These are phyloP conservation scores for Paramecium biaurelia DNA, from an alignment of 73 alveolate genomes.

Conservation along the genomic window DNA sequence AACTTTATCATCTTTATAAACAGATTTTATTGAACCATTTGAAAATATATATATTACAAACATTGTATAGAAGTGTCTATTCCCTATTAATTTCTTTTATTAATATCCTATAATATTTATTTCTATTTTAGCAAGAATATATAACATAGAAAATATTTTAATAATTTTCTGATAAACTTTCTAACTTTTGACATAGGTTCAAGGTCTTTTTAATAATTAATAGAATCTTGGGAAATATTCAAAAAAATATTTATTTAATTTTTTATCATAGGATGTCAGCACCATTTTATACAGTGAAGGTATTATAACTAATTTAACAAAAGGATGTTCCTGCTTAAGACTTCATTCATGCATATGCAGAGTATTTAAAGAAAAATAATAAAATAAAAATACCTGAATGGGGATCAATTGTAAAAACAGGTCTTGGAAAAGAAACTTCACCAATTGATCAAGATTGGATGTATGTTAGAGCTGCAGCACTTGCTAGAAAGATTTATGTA, in stretches of 20 bases:
- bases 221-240: conserved; percentile 3
- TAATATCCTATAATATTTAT: too few species aligned
- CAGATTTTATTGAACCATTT: neutral
- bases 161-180: neutral
- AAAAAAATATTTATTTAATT: conserved; percentile 51
- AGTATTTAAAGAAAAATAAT: conserved; percentile 90
- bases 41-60: neutral
- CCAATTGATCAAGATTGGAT: conserved; percentile 95
- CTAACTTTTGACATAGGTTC: neutral
- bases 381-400: conserved; percentile 93
- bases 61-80: neutral
- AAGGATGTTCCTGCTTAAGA: conserved; percentile 93
- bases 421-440: conserved; percentile 85
- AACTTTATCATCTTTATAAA: neutral
- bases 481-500: conserved; percentile 91
- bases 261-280: neutral
- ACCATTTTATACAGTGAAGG: conserved; percentile 30
- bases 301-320: neutral
- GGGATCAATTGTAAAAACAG: conserved; percentile 89
- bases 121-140: too few species aligned
- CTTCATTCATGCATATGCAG: conserved; percentile 90
- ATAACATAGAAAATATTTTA: neutral
- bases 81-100: neutral
- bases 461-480: conserved; percentile 97
- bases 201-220: neutral